Evolutionary conservation across 1,139 yeast genomes (phyloP).

Genomic region (Scheffersomyces insectosa): DNA sequence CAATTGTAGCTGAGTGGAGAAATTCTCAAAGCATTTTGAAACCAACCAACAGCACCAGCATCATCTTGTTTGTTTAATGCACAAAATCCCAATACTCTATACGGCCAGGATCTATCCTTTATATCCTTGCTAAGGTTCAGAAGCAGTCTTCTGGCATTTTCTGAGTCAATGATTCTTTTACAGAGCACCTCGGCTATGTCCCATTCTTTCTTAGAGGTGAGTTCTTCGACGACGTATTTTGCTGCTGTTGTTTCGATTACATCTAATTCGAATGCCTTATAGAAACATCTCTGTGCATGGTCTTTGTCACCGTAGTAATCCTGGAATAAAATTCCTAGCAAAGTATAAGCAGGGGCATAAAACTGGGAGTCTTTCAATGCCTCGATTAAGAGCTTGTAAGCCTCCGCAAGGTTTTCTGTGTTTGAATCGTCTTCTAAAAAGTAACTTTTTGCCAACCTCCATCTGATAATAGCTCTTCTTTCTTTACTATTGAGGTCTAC

Average conservation of each 20-base stretch:
- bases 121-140: slow-evolving; percentile 29
- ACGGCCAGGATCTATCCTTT: slow-evolving; percentile 72
- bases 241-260: slow-evolving; percentile 77
- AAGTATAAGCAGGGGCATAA: slow-evolving; percentile 76
- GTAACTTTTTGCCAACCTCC: slow-evolving; percentile 73
- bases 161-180: slow-evolving; percentile 61
- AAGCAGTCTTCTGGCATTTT: slow-evolving; percentile 53
- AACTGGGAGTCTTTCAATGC: slow-evolving; percentile 65
- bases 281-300: slow-evolving; percentile 84
- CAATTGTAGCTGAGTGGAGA: slow-evolving; percentile 68
- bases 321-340: slow-evolving; percentile 71
- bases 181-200: slow-evolving; percentile 78
- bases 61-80: slow-evolving; percentile 72
- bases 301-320: slow-evolving; percentile 56
- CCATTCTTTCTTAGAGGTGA: slow-evolving; percentile 76
- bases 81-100: slow-evolving; percentile 79
- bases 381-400: slow-evolving; percentile 56
- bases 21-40: slow-evolving; percentile 80
- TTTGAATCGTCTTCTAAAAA: slow-evolving; percentile 20
- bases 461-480: slow-evolving; percentile 57
- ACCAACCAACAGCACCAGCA: slow-evolving; percentile 82
- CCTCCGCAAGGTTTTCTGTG: slow-evolving; percentile 31
- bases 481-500: slow-evolving; percentile 55
- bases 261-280: slow-evolving; percentile 87
- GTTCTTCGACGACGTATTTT: slow-evolving; percentile 63